Conservation (phyloP, 768 basidiomycete species). For the Xerocomellus intermedius region DNA sequence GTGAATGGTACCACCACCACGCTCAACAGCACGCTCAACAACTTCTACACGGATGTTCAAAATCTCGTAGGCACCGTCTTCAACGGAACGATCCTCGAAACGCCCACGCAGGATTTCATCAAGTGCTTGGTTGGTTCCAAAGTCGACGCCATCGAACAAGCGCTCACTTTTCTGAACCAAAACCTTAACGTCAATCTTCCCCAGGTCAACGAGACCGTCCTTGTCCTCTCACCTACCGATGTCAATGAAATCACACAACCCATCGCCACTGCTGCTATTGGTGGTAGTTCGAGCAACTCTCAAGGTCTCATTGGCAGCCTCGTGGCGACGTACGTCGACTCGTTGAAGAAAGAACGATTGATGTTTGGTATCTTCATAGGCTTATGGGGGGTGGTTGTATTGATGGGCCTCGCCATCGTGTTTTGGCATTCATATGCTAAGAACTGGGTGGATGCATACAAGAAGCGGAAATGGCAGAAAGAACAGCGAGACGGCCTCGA, state of each 20-base stretch:
- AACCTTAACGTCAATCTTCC: slow-evolving; percentile 83
- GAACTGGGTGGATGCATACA: slow-evolving; percentile 44
- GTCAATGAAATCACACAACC: slow-evolving; percentile 77
- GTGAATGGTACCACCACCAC: slow-evolving; percentile 86
- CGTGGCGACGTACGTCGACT: slow-evolving; percentile 66
- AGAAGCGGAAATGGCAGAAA: slow-evolving; percentile 47
- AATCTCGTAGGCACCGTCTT: slow-evolving; percentile 74
- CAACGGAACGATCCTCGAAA: slow-evolving; percentile 78
- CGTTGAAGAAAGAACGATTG: slow-evolving; percentile 76
- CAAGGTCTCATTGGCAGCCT: slow-evolving; percentile 70
- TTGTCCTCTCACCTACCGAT: slow-evolving; percentile 69
- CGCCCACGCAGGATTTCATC: slow-evolving; percentile 83
- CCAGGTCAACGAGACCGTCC: slow-evolving; percentile 66
- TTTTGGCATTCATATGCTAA: slow-evolving; percentile 70
- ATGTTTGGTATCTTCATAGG: slow-evolving; percentile 83
- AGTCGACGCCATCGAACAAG: slow-evolving; percentile 80
- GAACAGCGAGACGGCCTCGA: slow-evolving; percentile 52
- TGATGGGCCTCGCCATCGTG: slow-evolving; percentile 72
- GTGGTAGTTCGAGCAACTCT: slow-evolving; percentile 48
- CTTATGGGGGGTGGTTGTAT: slow-evolving; percentile 79
- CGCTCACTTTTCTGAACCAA: slow-evolving; percentile 87
- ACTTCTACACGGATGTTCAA: slow-evolving; percentile 86
- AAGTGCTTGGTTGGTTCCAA: slow-evolving; percentile 91
- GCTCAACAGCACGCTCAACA: slow-evolving; percentile 81
- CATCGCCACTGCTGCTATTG: slow-evolving; percentile 80